Evolutionary conservation across 108 stramenopile species (phyloP), one percentile per base, ranked within the genome.

Genomic region (Chaetoceros muelleri): DNA sequence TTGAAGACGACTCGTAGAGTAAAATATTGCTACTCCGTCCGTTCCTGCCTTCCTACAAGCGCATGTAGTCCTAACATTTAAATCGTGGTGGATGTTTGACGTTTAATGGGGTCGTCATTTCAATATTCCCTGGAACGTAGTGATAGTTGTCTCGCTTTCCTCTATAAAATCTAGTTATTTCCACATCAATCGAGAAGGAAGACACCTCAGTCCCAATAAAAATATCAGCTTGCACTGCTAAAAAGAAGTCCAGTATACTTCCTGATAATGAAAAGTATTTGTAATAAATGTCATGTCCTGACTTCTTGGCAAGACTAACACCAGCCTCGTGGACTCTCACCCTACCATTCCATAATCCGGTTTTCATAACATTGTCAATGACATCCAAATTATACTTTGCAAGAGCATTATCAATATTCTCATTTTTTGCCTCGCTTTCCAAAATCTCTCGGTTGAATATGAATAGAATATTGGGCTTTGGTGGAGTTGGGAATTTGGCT

Each of bases 301-400:
- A 52, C 1, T 3, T 22, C 3, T 52, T 40, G 5, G 34, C 34
- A 40, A 40, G 34, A 10, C 13, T 13, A 40, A 40, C 52, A 28
- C 70, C 70, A 57, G 64, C 60, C 58, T 71, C 70, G 2, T 60
- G 28, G 30, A 71, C 70, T 24, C 40, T 31, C 28, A 60, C 65
- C 8, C 23, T 52, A 7, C 71, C 71, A 57, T 53, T 48, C 65
- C 65, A 72, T 28, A 72, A 22, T 30, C 71, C 71, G 7, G 31
- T n/a, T 3, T 57, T 24, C 23, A 29, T 21, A 10, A 28, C 64
- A 27, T 60, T 26, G 28, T 72, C 62, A 21, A 72, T 30, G 25
- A 19, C 55, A 20, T 40, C 24, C n/a, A 72, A 46, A 57, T 72
- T 72, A n/a, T 65, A 44, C 16, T 55, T 46, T 0, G 70, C 70